Evolutionary conservation across 2,329 filamentous ascomycete species (phyloP), one percentile per base, ranked within the genome.

Genomic region (Ascochyta pisi): DNA sequence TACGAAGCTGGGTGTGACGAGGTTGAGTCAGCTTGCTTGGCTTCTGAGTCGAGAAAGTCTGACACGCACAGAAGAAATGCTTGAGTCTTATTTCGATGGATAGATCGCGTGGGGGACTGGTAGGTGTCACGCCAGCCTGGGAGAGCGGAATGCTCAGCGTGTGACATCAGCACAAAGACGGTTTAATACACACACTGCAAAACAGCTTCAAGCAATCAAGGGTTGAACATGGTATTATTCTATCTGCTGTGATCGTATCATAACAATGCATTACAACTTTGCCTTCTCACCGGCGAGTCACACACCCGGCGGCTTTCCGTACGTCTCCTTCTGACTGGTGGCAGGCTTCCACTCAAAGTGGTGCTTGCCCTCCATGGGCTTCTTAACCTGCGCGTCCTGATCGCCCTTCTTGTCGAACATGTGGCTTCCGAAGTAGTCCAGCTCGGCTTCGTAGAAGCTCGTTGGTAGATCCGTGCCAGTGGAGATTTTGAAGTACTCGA

Each of bases 351-450:
- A 89, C 71, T 89, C 86, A 65, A 83, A 88, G 66, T 88, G 86
- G 70, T 86, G 80, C 62, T 82, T 80, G 2, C 86, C 86, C 60
- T 83, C 86, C 58, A 75, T 76, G 2, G 84, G 79, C 54, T 79
- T 64, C 51, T 66, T 68, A 19, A 69, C 74, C 1, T 82, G 81
- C 2, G 80, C 76, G 44, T 78, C 79, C 60, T 73, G 68, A 29
- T 87, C 83, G 2, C 79, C 80, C 61, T 82, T 82, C 58, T 81
- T 77, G 67, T 89, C 86, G 68, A 84, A 90, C 76, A 83, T 84
- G 70, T 90, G 87, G 34, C 82, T 81, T 0, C 88, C 88, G 68
- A 91, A 91, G 66, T 86, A 89, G 67, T 90, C 87, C 70, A 91
- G 76, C 76, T 91, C 82, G 0, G 87, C 87, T 73, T 90, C 87